phyloP scores from a whole-genome alignment of 371 early-diverging fungal species.

The Fennellomyces sp. region DNA sequence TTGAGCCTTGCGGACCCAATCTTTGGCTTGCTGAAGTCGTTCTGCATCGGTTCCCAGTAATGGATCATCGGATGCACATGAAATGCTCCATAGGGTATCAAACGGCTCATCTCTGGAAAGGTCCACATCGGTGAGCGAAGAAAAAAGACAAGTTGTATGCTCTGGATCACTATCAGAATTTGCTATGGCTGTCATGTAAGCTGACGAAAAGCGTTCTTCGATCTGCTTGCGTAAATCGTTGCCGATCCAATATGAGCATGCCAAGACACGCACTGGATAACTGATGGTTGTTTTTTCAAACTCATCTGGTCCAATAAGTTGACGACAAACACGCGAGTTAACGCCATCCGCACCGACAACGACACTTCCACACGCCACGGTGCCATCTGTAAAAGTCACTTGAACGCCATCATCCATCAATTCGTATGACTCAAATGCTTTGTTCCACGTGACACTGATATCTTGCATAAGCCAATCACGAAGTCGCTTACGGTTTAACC shows the following conservation, averaged over 20 bases:
- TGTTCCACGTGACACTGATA: constrained; percentile 24
- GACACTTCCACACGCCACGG: constrained; percentile 14
- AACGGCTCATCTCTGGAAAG: neutral
- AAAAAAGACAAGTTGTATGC: neutral
- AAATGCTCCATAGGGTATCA: constrained; percentile 3
- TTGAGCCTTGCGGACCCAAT: neutral
- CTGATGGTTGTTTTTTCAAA: constrained; percentile 11
- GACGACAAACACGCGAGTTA: constrained; percentile 20
- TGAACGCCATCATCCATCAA: constrained; percentile 16
- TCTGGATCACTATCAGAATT: neutral
- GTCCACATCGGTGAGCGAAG: neutral
- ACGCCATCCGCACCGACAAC: constrained; percentile 34
- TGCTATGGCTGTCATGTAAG: neutral
- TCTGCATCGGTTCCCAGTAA: constrained; percentile 6
- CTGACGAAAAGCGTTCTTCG: neutral
- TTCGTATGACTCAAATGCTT: constrained; percentile 14
- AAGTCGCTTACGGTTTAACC: constrained; percentile 28
- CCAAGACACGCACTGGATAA: constrained; percentile 11
- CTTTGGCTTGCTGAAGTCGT: constrained; percentile 12
- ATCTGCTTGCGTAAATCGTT: neutral
- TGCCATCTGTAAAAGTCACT: constrained; percentile 33
- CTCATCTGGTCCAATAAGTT: constrained; percentile 13
- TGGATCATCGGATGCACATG: neutral
- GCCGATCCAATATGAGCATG: neutral
- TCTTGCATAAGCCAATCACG: constrained; percentile 23